Base-by-base conservation (phyloP, 1,139 yeast species). In the Nakaseomyces sp. region DNA sequence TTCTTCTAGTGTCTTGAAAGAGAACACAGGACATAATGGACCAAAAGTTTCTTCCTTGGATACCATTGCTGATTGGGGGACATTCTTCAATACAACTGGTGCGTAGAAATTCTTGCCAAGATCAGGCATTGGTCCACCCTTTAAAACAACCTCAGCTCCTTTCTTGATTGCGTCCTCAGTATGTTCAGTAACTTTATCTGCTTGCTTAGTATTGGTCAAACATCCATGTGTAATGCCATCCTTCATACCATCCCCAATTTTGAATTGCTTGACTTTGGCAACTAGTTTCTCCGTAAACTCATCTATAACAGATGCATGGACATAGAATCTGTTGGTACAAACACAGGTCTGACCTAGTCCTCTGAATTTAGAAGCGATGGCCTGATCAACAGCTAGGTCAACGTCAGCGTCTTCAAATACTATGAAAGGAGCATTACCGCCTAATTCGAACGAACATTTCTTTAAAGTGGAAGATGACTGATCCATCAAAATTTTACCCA, bases 401-500 rank as follows among this genome's bases (percentile, higher is more conserved):
- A 88, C 52, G 55, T 85, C 81, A 6, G 87, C 91, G 61, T 87
- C 96, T 22, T 79, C 83, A 65, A 87, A 87, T 9, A 87, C 88
- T 49, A 88, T 81, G 53, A 87, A 79, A 15, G 96, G 96, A 3
- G 96, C 95, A 62, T 88, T 89, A 36, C 96, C 97, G 39, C 97
- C 97, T 43, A 88, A 71, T 66, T 89, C 96, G 60, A 89, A 74
- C 0, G 94, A 82, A 36, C 85, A 69, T 61, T 88, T 88, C 66
- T 89, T 89, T 59, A 88, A 70, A 7, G 94, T 81, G 3, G 80
- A 69, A 1, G 95, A 69, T 7, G 88, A 73, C 64, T 86, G 95
- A 40, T 69, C 61, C 93, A 86, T 83, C 54, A 88, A 72, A 40
- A 85, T 63, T 64, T 82, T 81, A 43, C 96, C 95, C 15, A 87